Percentiles rank a stretch among this genome's conserved stretches.
These are phyloP conservation scores for Pleurotus citrinopileatus DNA, from an alignment of 768 basidiomycete species.

Conservation along the genomic window DNA sequence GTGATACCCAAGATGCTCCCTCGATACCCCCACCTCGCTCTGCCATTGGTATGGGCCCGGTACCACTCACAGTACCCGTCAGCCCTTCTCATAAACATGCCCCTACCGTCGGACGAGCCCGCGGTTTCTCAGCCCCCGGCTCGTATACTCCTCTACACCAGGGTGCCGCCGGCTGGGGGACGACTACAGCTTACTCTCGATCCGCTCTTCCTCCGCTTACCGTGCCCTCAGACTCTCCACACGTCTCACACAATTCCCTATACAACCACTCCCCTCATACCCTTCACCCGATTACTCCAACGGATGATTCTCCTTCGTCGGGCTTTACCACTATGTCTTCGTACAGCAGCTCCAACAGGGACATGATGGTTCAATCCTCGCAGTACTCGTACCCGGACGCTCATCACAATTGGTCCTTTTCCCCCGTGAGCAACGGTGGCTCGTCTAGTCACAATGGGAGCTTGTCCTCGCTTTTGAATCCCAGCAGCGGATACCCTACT, in stretches of 20 bases:
- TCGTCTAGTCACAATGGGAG: slow-evolving; percentile 68
- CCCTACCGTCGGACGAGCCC: slow-evolving; percentile 54
- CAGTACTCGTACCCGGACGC: slow-evolving; percentile 62
- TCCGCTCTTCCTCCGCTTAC: slow-evolving; percentile 77
- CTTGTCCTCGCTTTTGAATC: slow-evolving; percentile 77
- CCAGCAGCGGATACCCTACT: slow-evolving; percentile 50
- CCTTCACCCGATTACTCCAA: slow-evolving; percentile 65
- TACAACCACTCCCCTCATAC: slow-evolving; percentile 61
- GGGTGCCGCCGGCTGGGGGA: slow-evolving; percentile 56
- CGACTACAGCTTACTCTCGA: slow-evolving; percentile 45
- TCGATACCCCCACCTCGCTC: slow-evolving; percentile 73
- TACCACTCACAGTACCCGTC: slow-evolving; percentile 60
- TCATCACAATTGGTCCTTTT: slow-evolving; percentile 53
- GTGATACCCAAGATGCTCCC: slow-evolving; percentile 68
- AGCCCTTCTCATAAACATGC: slow-evolving; percentile 38
- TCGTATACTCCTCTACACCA: slow-evolving; percentile 73
- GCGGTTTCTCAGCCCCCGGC: slow-evolving; percentile 83
- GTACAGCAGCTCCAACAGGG: slow-evolving; percentile 39
- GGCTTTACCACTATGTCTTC: slow-evolving; percentile 40
- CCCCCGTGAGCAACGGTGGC: slow-evolving; percentile 40
- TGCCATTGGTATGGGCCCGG: slow-evolving; percentile 65
- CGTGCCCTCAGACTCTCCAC: slow-evolving; percentile 72
- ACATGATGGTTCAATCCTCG: slow-evolving; percentile 43
- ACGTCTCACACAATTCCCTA: slow-evolving; percentile 54
- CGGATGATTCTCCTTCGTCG: slow-evolving; percentile 63